A percentile compares a stretch with the other conserved stretches of the same genome.
Conservation (phyloP, 768 basidiomycete genomes). For the Tylopilus vinaceipallidus region DNA sequence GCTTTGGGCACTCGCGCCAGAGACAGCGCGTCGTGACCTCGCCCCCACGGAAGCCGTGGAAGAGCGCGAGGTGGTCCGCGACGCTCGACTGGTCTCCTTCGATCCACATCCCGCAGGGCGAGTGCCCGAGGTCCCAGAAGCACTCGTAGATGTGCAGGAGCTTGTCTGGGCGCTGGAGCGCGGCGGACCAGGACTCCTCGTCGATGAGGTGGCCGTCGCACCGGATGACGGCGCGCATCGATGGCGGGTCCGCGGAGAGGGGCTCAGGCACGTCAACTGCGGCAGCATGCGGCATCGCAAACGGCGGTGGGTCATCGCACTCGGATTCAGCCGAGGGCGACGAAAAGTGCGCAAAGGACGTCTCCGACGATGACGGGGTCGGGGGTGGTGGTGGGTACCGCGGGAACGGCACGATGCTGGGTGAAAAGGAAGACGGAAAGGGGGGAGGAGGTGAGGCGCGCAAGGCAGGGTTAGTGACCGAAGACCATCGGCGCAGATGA, state of each 20-base stretch:
- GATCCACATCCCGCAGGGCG: slow-evolving; percentile 34
- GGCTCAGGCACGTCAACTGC: slow-evolving; percentile 18
- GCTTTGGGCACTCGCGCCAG: slow-evolving; percentile 29
- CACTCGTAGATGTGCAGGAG: slow-evolving; percentile 31
- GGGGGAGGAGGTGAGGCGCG: slow-evolving; percentile 18
- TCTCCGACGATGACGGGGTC: slow-evolving; percentile 6
- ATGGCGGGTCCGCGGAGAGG: background rate
- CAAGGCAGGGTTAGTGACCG: slow-evolving; percentile 28
- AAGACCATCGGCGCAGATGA: slow-evolving; percentile 33
- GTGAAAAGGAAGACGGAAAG: slow-evolving; percentile 12
- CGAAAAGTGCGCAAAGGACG: slow-evolving; percentile 13
- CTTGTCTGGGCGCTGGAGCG: slow-evolving; percentile 23
- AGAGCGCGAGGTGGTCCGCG: slow-evolving; percentile 32
- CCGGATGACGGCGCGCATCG: slow-evolving; percentile 17
- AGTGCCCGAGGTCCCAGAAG: slow-evolving; percentile 24
- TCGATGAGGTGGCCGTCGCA: slow-evolving; percentile 30
- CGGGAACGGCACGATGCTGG: slow-evolving; percentile 15
- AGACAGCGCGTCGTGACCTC: slow-evolving; percentile 31
- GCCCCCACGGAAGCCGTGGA: slow-evolving; percentile 30
- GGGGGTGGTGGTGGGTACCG: slow-evolving; percentile 13
- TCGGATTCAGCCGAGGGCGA: slow-evolving; percentile 25
- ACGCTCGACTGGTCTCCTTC: slow-evolving; percentile 34
- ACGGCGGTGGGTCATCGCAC: slow-evolving; percentile 16
- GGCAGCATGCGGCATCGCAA: slow-evolving; percentile 17
- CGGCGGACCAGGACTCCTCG: slow-evolving; percentile 27